A percentile compares a stretch with the other conserved stretches of the same genome.
These are phyloP conservation scores for Thraustochytrium sp. DNA, from an alignment of 352 stramenopile genomes.

Conservation along the genomic window DNA sequence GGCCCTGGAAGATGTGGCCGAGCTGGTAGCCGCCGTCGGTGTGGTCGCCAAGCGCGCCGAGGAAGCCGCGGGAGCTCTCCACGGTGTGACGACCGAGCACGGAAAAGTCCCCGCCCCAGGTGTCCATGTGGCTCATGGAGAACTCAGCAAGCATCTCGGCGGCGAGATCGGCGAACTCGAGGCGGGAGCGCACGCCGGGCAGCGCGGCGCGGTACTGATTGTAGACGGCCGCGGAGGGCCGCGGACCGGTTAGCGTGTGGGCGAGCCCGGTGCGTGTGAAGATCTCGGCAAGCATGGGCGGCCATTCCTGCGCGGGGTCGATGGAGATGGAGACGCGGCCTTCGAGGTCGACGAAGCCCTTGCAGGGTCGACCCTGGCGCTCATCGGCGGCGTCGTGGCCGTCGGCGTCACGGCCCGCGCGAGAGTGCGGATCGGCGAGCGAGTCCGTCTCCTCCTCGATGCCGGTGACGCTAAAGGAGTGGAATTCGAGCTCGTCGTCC, in stretches of 20 bases:
- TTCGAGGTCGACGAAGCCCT: slow-evolving; percentile 12
- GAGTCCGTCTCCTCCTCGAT: not conserved
- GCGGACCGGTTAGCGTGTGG: not conserved
- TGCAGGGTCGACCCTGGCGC: not conserved
- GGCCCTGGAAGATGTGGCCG: not conserved
- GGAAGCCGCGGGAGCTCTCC: not conserved
- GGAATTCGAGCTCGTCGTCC: not conserved
- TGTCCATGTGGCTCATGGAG: slow-evolving; percentile 10
- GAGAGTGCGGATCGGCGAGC: not conserved
- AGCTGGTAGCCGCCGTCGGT: not conserved
- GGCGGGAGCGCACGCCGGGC: not conserved
- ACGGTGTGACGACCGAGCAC: not conserved
- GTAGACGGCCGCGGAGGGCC: not conserved
- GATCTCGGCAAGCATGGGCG: not conserved
- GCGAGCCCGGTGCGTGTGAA: not conserved
- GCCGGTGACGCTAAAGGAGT: not conserved
- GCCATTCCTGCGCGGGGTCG: slow-evolving; percentile 8
- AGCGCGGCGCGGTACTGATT: not conserved
- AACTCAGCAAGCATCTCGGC: slow-evolving; percentile 14
- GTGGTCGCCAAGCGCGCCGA: not conserved
- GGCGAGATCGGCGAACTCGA: not conserved
- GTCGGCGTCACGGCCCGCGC: not conserved
- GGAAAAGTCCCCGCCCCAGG: not conserved
- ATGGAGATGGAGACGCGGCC: not conserved
- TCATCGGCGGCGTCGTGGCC: not conserved